phyloP scores from a whole-genome alignment of 225 moss, liverwort and hornwort genomes.

The Ulota crispa region DNA sequence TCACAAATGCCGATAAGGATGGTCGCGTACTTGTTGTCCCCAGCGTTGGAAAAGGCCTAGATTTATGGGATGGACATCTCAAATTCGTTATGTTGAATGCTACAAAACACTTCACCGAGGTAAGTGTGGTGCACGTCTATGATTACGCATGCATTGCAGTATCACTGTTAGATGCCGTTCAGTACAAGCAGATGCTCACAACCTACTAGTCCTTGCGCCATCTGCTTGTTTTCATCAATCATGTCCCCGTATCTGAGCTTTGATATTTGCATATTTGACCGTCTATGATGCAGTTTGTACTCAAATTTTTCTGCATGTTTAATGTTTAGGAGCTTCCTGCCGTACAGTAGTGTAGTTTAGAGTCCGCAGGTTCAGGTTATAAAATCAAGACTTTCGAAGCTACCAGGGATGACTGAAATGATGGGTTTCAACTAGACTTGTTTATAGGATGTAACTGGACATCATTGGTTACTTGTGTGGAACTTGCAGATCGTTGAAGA shows the following conservation, averaged over 20 bases:
- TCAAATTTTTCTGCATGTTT: neutral
- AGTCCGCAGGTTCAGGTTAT: neutral
- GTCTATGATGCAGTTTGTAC: neutral
- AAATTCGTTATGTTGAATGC: slow-evolving; percentile 97
- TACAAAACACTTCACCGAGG: slow-evolving; percentile 85
- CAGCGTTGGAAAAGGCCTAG: slow-evolving; percentile 38
- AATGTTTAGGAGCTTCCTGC: neutral
- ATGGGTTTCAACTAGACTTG: neutral
- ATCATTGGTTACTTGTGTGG: slow-evolving; percentile 24
- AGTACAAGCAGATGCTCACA: slow-evolving; percentile 5
- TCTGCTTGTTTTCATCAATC: slow-evolving; percentile 1
- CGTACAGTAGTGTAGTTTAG: neutral
- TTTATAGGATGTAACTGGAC: slow-evolving; percentile 4
- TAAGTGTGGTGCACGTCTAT: slow-evolving; percentile 19
- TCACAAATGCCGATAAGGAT: slow-evolving; percentile 86
- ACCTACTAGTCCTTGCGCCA: neutral
- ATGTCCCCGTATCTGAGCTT: neutral
- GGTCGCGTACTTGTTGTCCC: slow-evolving; percentile 77
- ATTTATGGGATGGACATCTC: slow-evolving; percentile 56
- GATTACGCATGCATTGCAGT: neutral
- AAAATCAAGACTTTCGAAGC: slow-evolving; percentile 3
- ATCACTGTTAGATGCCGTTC: neutral
- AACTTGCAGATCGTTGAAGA: slow-evolving; percentile 53
- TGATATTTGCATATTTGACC: neutral
- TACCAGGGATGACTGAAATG: neutral